A percentile compares a stretch with the other conserved stretches of the same genome.
Evolutionary conservation across 2,329 filamentous ascomycete species (phyloP).

Genomic region (Zopfia rhizophila): DNA sequence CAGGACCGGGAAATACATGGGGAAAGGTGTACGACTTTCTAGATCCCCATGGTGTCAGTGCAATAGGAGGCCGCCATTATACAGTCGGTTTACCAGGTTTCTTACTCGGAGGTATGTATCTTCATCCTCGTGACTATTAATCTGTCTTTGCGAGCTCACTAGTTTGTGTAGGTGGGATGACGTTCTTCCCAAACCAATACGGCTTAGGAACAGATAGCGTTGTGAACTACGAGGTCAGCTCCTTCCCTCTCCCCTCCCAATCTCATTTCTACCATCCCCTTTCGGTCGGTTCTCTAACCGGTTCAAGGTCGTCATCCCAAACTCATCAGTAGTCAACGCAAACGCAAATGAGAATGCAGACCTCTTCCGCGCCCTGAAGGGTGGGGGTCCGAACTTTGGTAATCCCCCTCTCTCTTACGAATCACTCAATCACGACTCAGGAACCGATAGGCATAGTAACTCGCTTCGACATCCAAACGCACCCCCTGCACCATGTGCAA

Average conservation of each 20-base stretch:
- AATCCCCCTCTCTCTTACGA: too few species aligned
- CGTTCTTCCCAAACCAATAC: slow-evolving; percentile 8
- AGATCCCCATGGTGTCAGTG: slow-evolving; percentile 6
- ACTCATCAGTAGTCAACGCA: slow-evolving; percentile 50
- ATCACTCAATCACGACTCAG: too few species aligned
- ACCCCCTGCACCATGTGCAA: slow-evolving; percentile 10
- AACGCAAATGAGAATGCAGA: slow-evolving; percentile 47
- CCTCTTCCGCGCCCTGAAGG: slow-evolving; percentile 55
- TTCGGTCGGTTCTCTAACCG: too few species aligned
- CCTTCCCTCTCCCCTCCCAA: too few species aligned
- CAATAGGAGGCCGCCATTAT: slow-evolving; percentile 7
- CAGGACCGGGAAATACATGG: slow-evolving; percentile 7
- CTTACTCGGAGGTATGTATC: slow-evolving; percentile 6
- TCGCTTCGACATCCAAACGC: slow-evolving; percentile 15
- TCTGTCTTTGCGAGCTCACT: neutral
- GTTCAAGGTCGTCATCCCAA: slow-evolving; percentile 52
- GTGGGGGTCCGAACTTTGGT: slow-evolving; percentile 57
- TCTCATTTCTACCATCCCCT: too few species aligned
- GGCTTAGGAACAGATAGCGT: slow-evolving; percentile 9
- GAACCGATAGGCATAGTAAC: slow-evolving; percentile 23
- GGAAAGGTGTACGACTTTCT: slow-evolving; percentile 8
- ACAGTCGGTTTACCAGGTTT: slow-evolving; percentile 24
- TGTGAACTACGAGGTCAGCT: slow-evolving; percentile 6
- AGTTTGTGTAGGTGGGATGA: slow-evolving; percentile 6
- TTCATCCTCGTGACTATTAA: neutral